Evolutionary conservation across 1,139 yeast genomes (phyloP).

Genomic region (Ogataea hybrid): DNA sequence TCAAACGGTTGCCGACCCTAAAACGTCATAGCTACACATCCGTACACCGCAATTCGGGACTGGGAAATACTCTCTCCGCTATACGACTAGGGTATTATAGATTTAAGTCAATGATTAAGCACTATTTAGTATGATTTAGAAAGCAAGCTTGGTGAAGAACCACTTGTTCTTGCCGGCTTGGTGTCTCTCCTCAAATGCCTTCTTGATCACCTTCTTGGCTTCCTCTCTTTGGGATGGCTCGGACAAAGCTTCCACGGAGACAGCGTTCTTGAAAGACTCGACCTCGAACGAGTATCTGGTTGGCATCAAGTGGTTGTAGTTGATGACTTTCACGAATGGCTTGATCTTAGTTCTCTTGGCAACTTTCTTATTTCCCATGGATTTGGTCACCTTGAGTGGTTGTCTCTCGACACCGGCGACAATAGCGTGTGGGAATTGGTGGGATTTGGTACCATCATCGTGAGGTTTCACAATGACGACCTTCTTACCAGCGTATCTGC

Average conservation of each 20-base stretch:
- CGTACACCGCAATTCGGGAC: neutral
- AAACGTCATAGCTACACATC: neutral
- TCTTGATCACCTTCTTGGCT: constrained; percentile 98
- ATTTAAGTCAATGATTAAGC: constrained; percentile 14
- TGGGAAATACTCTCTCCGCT: neutral
- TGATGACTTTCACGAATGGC: constrained; percentile 98
- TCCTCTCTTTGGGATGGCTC: constrained; percentile 99
- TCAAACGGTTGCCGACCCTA: constrained; percentile 1
- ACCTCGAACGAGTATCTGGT: constrained; percentile 99
- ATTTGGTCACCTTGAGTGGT: constrained; percentile 96
- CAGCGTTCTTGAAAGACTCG: constrained; percentile 89
- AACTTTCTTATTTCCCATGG: constrained; percentile 93
- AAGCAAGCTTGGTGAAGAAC: constrained; percentile 99
- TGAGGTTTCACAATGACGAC: constrained; percentile 98
- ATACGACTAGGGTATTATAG: neutral
- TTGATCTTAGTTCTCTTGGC: constrained; percentile 98
- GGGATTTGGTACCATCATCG: constrained; percentile 98
- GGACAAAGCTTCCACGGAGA: constrained; percentile 90
- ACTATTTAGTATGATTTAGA: constrained; percentile 48
- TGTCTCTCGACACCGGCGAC: constrained; percentile 99
- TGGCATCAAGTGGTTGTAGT: constrained; percentile 99
- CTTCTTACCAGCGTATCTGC: constrained; percentile 99
- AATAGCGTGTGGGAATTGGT: constrained; percentile 99
- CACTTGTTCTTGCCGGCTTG: constrained; percentile 99
- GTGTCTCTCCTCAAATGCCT: constrained; percentile 99